These are phyloP conservation scores for Ustilago trichophora DNA, from an alignment of 1,284 basidiomycete genomes.

Conservation along the genomic window DNA sequence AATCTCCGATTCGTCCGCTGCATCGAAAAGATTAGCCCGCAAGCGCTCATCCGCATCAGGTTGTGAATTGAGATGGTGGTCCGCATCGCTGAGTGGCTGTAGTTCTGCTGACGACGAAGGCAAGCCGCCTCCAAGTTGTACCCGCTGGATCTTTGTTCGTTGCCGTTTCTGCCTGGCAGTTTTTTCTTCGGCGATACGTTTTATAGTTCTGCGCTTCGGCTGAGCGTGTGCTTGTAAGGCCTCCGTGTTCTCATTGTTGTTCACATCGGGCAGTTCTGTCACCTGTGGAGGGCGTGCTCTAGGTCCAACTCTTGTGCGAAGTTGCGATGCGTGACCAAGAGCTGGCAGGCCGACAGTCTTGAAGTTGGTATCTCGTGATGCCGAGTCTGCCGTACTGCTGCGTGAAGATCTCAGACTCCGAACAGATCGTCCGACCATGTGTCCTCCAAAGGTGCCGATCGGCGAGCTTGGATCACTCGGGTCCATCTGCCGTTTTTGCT, in stretches of 20 bases:
- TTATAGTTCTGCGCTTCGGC: background rate
- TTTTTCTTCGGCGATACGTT: background rate
- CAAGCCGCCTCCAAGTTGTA: slow-evolving; percentile 6
- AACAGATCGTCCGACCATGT: slow-evolving; percentile 1
- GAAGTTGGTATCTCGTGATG: background rate
- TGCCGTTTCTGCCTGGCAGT: slow-evolving; percentile 1
- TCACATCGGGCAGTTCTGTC: background rate
- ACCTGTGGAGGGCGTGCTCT: background rate
- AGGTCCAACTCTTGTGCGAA: background rate
- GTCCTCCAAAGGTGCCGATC: slow-evolving; percentile 22
- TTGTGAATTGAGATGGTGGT: slow-evolving; percentile 25
- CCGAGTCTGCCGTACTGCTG: background rate
- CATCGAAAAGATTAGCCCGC: background rate
- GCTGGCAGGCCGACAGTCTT: slow-evolving; percentile 7
- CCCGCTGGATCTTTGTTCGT: slow-evolving; percentile 22
- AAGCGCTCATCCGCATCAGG: slow-evolving; percentile 4
- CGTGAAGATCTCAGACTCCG: background rate
- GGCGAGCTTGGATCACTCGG: slow-evolving; percentile 17
- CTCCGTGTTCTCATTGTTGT: slow-evolving; percentile 12
- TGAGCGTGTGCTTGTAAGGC: background rate
- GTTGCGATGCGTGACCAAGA: background rate
- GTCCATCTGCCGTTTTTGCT: slow-evolving; percentile 4
- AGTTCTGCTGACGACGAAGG: slow-evolving; percentile 11
- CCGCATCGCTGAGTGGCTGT: slow-evolving; percentile 23
- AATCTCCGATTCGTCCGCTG: slow-evolving; percentile 35